phyloP scores from a whole-genome alignment of 495 filamentous ascomycete genomes.

The Cercophora sp. region DNA sequence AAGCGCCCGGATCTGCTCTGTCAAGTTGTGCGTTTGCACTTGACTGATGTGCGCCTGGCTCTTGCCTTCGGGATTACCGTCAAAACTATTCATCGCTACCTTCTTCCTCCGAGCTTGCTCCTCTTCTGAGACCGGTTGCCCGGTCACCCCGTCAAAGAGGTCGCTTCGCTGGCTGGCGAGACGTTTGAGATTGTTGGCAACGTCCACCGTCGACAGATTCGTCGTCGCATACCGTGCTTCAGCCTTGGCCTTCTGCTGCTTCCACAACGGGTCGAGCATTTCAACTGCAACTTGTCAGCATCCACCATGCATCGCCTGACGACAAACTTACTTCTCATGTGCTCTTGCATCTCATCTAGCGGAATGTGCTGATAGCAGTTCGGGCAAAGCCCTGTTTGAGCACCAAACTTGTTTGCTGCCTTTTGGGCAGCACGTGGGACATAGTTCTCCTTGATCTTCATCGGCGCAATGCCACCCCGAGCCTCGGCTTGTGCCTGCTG shows the following conservation, averaged over 20 bases:
- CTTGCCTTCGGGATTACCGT: slow-evolving; percentile 57
- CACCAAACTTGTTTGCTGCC: slow-evolving; percentile 56
- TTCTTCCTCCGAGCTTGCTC: slow-evolving; percentile 75
- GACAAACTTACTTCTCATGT: slow-evolving; percentile 79
- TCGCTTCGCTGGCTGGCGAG: slow-evolving; percentile 87
- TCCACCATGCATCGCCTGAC: not conserved
- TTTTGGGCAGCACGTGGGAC: slow-evolving; percentile 77
- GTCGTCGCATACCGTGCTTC: slow-evolving; percentile 81
- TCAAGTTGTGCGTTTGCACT: slow-evolving; percentile 51
- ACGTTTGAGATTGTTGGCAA: slow-evolving; percentile 93
- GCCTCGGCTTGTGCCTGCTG: slow-evolving; percentile 76
- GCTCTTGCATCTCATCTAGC: slow-evolving; percentile 79
- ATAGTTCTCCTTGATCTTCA: slow-evolving; percentile 92
- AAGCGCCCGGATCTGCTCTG: slow-evolving; percentile 68
- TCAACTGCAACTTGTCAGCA: slow-evolving; percentile 44
- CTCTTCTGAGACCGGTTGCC: slow-evolving; percentile 64
- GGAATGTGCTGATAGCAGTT: slow-evolving; percentile 92
- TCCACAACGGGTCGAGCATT: slow-evolving; percentile 91
- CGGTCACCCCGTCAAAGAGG: slow-evolving; percentile 77
- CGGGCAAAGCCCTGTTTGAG: slow-evolving; percentile 75
- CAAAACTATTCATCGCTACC: slow-evolving; percentile 61
- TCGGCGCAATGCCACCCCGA: slow-evolving; percentile 63
- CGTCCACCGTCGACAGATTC: slow-evolving; percentile 80
- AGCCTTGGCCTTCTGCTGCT: slow-evolving; percentile 86
- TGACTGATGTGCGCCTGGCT: slow-evolving; percentile 51